These are phyloP conservation scores for Debaryomyces robertsiae DNA, from an alignment of 1,139 yeast genomes.

Conservation along the genomic window DNA sequence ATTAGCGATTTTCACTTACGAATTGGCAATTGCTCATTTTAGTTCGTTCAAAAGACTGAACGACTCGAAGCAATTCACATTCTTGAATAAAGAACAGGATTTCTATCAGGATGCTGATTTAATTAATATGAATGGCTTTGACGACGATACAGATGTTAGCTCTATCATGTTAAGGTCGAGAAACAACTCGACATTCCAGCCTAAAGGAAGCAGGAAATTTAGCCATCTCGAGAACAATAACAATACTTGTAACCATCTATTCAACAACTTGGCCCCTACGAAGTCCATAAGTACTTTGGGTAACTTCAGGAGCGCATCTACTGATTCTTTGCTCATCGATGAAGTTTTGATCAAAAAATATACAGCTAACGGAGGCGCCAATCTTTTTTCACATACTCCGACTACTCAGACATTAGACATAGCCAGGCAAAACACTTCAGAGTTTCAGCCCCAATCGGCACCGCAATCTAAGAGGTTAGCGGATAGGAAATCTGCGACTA, in stretches of 20 bases:
- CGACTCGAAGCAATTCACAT: constrained; percentile 39
- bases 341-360: constrained; percentile 31
- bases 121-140: constrained; percentile 20
- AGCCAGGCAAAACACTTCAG: constrained; percentile 15
- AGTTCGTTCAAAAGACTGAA: constrained; percentile 17
- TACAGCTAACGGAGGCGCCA: constrained; percentile 18
- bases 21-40: constrained; percentile 25
- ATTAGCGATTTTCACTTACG: constrained; percentile 36
- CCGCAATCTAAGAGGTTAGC: constrained; percentile 6
- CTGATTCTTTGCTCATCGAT: constrained; percentile 38
- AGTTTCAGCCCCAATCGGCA: constrained; percentile 14
- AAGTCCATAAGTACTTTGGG: constrained; percentile 36
- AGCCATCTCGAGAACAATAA: constrained; percentile 11
- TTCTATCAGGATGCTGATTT: constrained; percentile 34
- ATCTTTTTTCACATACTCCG: constrained; percentile 3
- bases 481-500: constrained; percentile 3
- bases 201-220: constrained; percentile 5
- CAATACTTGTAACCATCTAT: constrained; percentile 3
- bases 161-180: constrained; percentile 25
- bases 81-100: constrained; percentile 33
- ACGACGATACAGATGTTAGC: constrained; percentile 29
- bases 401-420: constrained; percentile 9
- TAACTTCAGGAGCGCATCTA: constrained; percentile 37
- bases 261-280: constrained; percentile 15
- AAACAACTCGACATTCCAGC: constrained; percentile 21